Evolutionary conservation across 2,329 filamentous ascomycete genomes (phyloP).

Genomic region (Blastomyces percursus): DNA sequence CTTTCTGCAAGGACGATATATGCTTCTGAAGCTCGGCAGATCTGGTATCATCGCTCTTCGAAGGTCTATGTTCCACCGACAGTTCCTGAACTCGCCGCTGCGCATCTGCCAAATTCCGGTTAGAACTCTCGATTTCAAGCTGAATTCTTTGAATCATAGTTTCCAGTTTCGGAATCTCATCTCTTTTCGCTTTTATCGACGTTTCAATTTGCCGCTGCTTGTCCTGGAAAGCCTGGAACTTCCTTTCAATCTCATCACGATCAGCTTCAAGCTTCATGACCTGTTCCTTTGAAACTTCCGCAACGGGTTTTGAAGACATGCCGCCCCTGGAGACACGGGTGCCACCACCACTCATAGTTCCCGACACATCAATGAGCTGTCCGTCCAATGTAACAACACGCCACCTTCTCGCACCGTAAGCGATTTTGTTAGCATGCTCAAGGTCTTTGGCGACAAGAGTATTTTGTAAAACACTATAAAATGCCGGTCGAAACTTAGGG

Average conservation of each 20-base stretch:
- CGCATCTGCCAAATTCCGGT: conserved; percentile 72
- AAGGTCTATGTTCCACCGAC: conserved; percentile 66
- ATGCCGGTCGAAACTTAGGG: conserved; percentile 75
- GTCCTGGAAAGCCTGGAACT: conserved; percentile 74
- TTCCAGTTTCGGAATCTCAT: conserved; percentile 72
- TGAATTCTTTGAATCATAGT: conserved; percentile 84
- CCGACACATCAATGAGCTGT: conserved; percentile 93
- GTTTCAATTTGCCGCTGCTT: conserved; percentile 70
- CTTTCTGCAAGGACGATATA: conserved; percentile 61
- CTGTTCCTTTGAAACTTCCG: conserved; percentile 77
- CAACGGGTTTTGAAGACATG: conserved; percentile 93
- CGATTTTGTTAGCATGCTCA: conserved; percentile 92
- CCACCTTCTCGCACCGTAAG: conserved; percentile 88
- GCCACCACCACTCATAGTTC: conserved; percentile 97
- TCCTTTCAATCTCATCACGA: conserved; percentile 70
- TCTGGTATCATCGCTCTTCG: conserved; percentile 66
- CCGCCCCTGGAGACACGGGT: conserved; percentile 79
- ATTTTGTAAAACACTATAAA: conserved; percentile 91
- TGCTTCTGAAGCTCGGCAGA: conserved; percentile 64
- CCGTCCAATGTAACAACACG: conserved; percentile 91
- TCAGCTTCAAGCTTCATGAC: conserved; percentile 79
- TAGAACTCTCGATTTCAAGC: conserved; percentile 78
- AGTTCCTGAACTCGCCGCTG: conserved; percentile 79
- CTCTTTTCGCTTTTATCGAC: conserved; percentile 58
- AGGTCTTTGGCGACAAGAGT: conserved; percentile 88